Evolutionary conservation across 1,284 basidiomycete species (phyloP).

Genomic region (Ustilago esculenta): DNA sequence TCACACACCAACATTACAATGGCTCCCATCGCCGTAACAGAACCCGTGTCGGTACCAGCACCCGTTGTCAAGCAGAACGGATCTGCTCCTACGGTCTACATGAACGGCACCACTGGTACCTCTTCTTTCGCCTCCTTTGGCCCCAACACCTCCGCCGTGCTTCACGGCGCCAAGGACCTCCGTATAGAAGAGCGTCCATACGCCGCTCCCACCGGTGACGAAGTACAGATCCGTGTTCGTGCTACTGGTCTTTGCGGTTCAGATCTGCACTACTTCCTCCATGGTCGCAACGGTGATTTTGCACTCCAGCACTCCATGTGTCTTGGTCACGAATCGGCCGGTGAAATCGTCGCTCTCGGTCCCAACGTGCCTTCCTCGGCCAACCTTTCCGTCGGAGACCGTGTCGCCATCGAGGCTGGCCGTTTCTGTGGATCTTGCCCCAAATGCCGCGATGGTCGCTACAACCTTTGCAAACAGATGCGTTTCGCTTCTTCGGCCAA

Average conservation of each 20-base stretch:
- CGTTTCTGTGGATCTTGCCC: conserved; percentile 79
- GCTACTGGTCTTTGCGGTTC: conserved; percentile 85
- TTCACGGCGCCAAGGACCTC: conserved; percentile 70
- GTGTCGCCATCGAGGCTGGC: conserved; percentile 93
- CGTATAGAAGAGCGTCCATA: conserved; percentile 74
- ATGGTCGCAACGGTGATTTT: conserved; percentile 85
- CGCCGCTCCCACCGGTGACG: conserved; percentile 74
- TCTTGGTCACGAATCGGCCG: conserved; percentile 90
- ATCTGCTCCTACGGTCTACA: not conserved
- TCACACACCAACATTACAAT: conserved; percentile 5
- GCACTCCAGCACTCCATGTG: conserved; percentile 79
- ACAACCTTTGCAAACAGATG: conserved; percentile 88
- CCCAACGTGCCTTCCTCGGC: conserved; percentile 71
- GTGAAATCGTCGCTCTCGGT: conserved; percentile 75
- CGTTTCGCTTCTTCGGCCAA: conserved; percentile 89
- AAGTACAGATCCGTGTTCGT: conserved; percentile 77
- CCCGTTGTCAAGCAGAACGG: conserved; percentile 18
- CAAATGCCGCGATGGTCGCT: conserved; percentile 75
- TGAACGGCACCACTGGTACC: conserved; percentile 24
- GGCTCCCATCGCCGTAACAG: conserved; percentile 39
- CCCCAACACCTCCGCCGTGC: conserved; percentile 61
- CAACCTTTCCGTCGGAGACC: conserved; percentile 78
- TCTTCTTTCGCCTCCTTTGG: conserved; percentile 11
- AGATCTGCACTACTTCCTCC: conserved; percentile 61
- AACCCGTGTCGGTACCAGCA: conserved; percentile 10